These are phyloP conservation scores for Paraconiothyrium sp. DNA, from an alignment of 2,329 filamentous ascomycete species.

Conservation along the genomic window DNA sequence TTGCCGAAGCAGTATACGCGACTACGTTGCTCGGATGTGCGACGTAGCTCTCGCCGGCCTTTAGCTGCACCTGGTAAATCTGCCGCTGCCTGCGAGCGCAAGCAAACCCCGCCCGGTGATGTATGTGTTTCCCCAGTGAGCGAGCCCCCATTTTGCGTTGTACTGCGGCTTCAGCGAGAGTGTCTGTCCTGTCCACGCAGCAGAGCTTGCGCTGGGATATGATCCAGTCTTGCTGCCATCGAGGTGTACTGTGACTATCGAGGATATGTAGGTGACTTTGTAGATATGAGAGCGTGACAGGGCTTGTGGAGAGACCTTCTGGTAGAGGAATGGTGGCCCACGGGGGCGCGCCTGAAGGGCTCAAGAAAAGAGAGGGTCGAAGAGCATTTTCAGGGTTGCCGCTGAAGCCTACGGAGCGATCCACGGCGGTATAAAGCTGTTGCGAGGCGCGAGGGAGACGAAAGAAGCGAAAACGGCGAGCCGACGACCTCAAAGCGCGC, in stretches of 20 bases:
- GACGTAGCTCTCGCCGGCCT: constrained; percentile 86
- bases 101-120: constrained; percentile 88
- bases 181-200: constrained; percentile 96
- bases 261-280: constrained; percentile 85
- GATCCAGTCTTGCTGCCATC: constrained; percentile 96
- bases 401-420: constrained; percentile 84
- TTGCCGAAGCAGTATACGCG: constrained; percentile 81
- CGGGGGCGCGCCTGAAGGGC: constrained; percentile 78
- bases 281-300: constrained; percentile 89
- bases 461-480: constrained; percentile 90
- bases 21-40: constrained; percentile 91
- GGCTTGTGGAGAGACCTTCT: constrained; percentile 83
- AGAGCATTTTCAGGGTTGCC: constrained; percentile 91
- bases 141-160: constrained; percentile 76
- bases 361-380: constrained; percentile 89
- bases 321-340: constrained; percentile 94
- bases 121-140: constrained; percentile 91
- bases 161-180: constrained; percentile 78
- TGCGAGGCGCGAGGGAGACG: constrained; percentile 90
- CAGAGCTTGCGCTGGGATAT: constrained; percentile 86
- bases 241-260: constrained; percentile 86
- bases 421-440: constrained; percentile 92
- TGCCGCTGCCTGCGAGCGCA: constrained; percentile 85
- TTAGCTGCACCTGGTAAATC: constrained; percentile 84
- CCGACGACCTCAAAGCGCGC: constrained; percentile 94